Conservation (phyloP, 768 basidiomycete species). For the Clitopilus hobsonii region DNA sequence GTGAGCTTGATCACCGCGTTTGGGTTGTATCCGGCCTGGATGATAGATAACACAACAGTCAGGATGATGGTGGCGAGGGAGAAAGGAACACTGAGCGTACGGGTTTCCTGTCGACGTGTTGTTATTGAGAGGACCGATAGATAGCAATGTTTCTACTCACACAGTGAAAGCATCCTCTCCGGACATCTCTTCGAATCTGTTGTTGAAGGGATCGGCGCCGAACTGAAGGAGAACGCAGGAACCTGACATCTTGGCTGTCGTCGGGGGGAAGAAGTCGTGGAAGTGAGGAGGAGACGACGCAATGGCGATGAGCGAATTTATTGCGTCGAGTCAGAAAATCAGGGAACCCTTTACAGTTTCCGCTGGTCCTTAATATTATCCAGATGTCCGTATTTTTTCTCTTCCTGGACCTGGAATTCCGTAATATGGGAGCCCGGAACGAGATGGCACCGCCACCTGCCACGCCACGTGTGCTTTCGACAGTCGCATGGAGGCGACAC, state of each 20-base stretch:
- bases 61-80: no score
- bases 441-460: conserved; percentile 26
- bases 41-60: no score
- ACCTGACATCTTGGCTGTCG: conserved; percentile 11
- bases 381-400: not conserved
- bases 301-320: conserved; percentile 2
- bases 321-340: conserved; percentile 6
- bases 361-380: conserved; percentile 1
- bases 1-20: conserved; percentile 61
- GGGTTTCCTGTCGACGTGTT: not conserved
- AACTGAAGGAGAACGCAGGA: conserved; percentile 57
- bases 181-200: conserved; percentile 60
- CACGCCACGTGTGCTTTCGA: conserved; percentile 23
- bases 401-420: conserved; percentile 1
- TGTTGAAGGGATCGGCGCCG: conserved; percentile 58
- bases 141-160: conserved; percentile 35
- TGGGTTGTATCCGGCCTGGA: conserved; percentile 50
- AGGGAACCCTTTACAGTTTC: conserved; percentile 3
- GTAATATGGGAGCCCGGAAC: conserved; percentile 29
- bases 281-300: not conserved
- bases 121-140: conserved; percentile 2
- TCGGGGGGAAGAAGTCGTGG: not conserved
- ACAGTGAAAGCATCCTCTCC: conserved; percentile 62
- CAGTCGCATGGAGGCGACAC: conserved; percentile 28
- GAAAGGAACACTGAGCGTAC: not conserved